Conservation (phyloP, 2,329 filamentous ascomycete species). For the Pestalotiopsis sp. region DNA sequence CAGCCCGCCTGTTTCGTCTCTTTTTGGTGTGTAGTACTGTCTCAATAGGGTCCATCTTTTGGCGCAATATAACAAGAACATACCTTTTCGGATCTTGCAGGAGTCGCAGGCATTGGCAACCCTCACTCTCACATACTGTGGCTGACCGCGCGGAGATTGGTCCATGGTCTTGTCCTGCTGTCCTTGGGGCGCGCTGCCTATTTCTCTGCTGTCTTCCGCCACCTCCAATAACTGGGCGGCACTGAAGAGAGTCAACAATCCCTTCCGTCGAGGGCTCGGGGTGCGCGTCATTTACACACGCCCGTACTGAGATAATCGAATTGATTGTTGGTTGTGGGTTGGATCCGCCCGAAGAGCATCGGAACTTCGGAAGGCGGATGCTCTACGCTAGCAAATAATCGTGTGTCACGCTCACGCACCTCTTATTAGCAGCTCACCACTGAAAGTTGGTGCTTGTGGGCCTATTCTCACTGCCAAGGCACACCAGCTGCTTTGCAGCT, state of each 20-base stretch:
- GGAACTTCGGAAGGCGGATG: constrained; percentile 23
- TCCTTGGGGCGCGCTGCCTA: too few relatives aligned
- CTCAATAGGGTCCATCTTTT: background rate
- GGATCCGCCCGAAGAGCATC: constrained; percentile 17
- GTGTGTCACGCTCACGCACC: too few relatives aligned
- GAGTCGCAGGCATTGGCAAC: constrained; percentile 57
- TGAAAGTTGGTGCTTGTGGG: too few relatives aligned
- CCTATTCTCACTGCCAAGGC: too few relatives aligned
- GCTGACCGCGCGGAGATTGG: constrained; percentile 13
- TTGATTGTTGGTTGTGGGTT: background rate
- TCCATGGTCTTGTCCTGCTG: background rate
- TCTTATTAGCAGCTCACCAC: too few relatives aligned
- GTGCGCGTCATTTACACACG: constrained; percentile 9
- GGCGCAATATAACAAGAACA: background rate
- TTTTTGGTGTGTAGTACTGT: background rate
- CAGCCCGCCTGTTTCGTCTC: background rate
- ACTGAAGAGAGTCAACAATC: constrained; percentile 4
- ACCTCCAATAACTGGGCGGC: constrained; percentile 6
- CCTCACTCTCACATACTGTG: constrained; percentile 35
- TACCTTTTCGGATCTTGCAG: constrained; percentile 55
- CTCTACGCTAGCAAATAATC: background rate
- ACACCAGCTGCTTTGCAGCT: too few relatives aligned
- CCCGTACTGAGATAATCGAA: background rate
- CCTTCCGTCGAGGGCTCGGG: constrained; percentile 5
- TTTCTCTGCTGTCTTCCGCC: background rate